A percentile compares a stretch with the other conserved stretches of the same genome.
Evolutionary conservation across 805 yeast genomes (phyloP).

Genomic region (Hanseniaspora hatyaiensis): DNA sequence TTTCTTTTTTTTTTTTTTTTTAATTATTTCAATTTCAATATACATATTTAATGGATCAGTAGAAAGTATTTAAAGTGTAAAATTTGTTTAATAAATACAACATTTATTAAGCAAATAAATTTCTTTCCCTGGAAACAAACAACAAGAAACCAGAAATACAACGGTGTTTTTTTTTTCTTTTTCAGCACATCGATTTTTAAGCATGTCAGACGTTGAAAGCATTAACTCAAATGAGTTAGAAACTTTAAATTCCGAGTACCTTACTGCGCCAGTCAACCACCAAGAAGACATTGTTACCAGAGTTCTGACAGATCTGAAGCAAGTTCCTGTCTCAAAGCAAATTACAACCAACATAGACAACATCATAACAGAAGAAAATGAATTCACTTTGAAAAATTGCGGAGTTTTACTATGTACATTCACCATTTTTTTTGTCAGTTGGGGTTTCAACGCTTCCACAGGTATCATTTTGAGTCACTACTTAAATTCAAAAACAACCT

Average conservation of each 20-base stretch:
- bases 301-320: constrained; percentile 6
- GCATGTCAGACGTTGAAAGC: background rate
- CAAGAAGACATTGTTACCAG: background rate
- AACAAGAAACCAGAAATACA: too few relatives aligned
- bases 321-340: constrained; percentile 1
- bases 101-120: too few relatives aligned
- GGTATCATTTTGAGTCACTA: constrained; percentile 53
- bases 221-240: background rate
- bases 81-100: too few relatives aligned
- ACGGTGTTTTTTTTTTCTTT: background rate
- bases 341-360: constrained; percentile 1
- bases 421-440: constrained; percentile 45
- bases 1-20: too few relatives aligned
- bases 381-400: constrained; percentile 8
- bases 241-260: background rate
- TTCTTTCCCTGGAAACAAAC: too few relatives aligned
- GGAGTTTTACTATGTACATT: constrained; percentile 18
- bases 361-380: background rate
- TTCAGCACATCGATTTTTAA: background rate
- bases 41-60: too few relatives aligned
- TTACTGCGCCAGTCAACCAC: background rate
- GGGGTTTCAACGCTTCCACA: constrained; percentile 63
- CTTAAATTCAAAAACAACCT: constrained; percentile 38
- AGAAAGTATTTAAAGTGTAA: too few relatives aligned
- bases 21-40: too few relatives aligned